phyloP scores from a whole-genome alignment of 2,329 filamentous ascomycete species.

The Fusarium transvaalense region DNA sequence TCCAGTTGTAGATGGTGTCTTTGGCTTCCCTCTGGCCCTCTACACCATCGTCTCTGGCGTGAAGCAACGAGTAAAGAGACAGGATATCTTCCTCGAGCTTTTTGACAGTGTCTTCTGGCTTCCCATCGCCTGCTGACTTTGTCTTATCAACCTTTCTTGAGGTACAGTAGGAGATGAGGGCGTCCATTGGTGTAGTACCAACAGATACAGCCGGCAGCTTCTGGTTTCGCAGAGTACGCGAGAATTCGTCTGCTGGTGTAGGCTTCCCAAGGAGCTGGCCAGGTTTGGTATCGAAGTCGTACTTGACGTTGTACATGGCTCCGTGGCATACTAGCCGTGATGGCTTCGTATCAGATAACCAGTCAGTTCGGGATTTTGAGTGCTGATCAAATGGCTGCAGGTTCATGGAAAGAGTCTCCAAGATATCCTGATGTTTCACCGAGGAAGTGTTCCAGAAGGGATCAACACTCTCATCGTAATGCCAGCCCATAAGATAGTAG shows the following conservation, averaged over 20 bases:
- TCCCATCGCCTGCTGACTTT: not conserved
- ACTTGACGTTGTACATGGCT: constrained; percentile 1
- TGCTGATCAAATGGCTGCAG: not conserved
- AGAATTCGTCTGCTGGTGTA: not conserved
- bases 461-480: not conserved
- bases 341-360: not conserved
- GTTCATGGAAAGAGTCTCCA: not conserved
- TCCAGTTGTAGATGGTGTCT: not conserved
- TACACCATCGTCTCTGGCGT: not conserved
- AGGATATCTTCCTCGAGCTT: not conserved
- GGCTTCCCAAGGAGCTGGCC: not conserved
- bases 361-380: not conserved
- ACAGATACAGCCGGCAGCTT: not conserved
- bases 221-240: not conserved
- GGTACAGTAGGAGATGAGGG: not conserved
- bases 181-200: not conserved
- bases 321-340: not conserved
- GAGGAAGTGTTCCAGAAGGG: not conserved
- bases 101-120: not conserved
- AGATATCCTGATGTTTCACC: not conserved
- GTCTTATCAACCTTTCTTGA: not conserved
- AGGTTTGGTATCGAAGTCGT: not conserved
- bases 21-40: constrained; percentile 1
- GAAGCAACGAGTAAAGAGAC: not conserved
- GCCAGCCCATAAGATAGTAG: not conserved